Conservation (phyloP, 371 early-diverging fungal genomes). For the Mortierella sp. region DNA sequence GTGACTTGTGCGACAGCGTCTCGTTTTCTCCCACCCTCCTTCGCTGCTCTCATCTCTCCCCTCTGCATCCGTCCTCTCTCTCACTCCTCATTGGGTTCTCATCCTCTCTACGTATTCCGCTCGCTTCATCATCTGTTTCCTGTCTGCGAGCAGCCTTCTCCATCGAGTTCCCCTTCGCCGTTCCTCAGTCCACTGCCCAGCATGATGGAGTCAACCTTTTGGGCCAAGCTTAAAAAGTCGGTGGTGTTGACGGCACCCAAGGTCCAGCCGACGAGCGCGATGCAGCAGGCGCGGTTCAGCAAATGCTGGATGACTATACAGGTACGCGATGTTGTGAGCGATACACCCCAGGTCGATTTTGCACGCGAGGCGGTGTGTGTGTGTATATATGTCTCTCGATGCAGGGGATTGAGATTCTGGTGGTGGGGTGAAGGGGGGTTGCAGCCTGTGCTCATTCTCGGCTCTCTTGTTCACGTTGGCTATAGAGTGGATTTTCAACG, state of each 20-base stretch:
- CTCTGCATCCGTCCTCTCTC: too few species aligned
- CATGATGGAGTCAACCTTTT: conserved; percentile 47
- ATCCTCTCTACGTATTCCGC: too few species aligned
- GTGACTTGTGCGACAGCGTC: too few species aligned
- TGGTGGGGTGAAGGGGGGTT: not conserved
- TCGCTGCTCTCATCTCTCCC: too few species aligned
- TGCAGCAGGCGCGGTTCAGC: conserved; percentile 79
- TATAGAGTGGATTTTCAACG: conserved; percentile 68
- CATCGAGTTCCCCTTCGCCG: not conserved
- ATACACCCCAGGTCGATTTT: too few species aligned
- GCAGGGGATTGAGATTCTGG: too few species aligned
- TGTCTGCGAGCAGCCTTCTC: too few species aligned
- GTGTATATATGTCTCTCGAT: too few species aligned
- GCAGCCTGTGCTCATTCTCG: not conserved
- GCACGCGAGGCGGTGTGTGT: too few species aligned
- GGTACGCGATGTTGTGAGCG: conserved; percentile 55
- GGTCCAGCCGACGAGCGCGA: conserved; percentile 68
- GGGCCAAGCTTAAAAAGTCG: conserved; percentile 61
- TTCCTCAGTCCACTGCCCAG: not conserved
- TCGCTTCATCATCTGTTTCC: too few species aligned
- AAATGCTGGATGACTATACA: conserved; percentile 79
- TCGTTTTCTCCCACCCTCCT: too few species aligned
- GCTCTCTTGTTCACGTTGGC: not conserved
- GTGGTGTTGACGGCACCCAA: conserved; percentile 72
- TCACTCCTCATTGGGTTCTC: not conserved